Base-by-base conservation (phyloP, 2,329 filamentous ascomycete genomes). In the Laburnicola sp. region DNA sequence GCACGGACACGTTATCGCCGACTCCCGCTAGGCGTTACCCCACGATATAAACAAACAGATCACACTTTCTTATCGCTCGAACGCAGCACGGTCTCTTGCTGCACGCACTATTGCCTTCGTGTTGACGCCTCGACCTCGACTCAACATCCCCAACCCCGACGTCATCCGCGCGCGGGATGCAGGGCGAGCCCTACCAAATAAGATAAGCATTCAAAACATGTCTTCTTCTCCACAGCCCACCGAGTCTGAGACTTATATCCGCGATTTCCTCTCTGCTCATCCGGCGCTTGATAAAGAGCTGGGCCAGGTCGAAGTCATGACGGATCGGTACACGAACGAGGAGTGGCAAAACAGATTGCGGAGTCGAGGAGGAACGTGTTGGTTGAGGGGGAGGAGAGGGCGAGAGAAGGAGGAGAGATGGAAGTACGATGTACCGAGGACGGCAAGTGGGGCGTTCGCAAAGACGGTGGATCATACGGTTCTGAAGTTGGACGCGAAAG, bases 381-480 rank as follows among this genome's bases (percentile, higher is more conserved):
- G 51, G 59, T 57, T 36, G 63, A 67, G 47, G 62, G 65, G 51
- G 50, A 60, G 16, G 63, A 59, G 63, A 42, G 63, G 63, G 44
- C 54, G 46, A 16, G 65, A 64, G 43, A 53, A 36, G 11, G 45
- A 39, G 16, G 46, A 22, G 22, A 38, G 37, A 35, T 51, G 31
- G 50, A 57, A 65, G 32, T 67, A 68, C 44, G 58, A 63, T 9
- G 65, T 57, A 9, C 69, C 69, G 16, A 48, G 35, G 36, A 60
- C 63, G 49, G 62, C 59, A 26, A 66, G 66, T 48, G 65, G 53
- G 50, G 49, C 66, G 47, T 56, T 74, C 51, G 69, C 71, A 2
- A 63, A 70, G 56, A 72, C 68, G 25, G 71, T 80, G 26, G 78
- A 80, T 62, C 78, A 80, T 62, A 80, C 78, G 3, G 65, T 79